Percentiles rank a stretch among this genome's conserved stretches.
Evolutionary conservation across 1,284 basidiomycete genomes (phyloP).

Genomic region (Trametes sp.): DNA sequence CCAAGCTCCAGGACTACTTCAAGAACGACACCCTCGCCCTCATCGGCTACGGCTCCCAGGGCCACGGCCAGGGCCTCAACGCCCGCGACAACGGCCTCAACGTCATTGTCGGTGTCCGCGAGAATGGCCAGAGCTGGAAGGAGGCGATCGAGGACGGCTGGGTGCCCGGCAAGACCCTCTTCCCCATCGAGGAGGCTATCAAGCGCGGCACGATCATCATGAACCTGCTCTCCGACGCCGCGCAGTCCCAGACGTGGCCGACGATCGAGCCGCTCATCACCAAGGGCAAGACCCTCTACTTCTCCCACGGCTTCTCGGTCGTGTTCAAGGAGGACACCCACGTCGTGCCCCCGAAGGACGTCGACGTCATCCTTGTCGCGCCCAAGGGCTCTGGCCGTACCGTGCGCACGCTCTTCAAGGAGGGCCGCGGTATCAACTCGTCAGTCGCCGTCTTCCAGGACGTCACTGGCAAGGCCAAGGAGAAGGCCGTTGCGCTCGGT

Average conservation of each 20-base stretch:
- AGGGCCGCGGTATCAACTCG: constrained; percentile 98
- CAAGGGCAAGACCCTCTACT: constrained; percentile 99
- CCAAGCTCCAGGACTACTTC: constrained; percentile 99
- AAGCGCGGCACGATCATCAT: constrained; percentile 97
- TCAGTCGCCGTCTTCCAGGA: constrained; percentile 91
- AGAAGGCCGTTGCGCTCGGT: constrained; percentile 95
- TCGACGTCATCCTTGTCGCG: constrained; percentile 99
- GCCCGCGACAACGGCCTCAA: constrained; percentile 99
- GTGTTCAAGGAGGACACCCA: constrained; percentile 98
- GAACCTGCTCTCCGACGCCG: constrained; percentile 99
- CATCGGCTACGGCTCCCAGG: constrained; percentile 99
- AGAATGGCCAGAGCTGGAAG: constrained; percentile 96
- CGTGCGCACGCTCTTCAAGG: constrained; percentile 99
- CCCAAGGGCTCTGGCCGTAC: constrained; percentile 99
- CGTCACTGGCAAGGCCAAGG: constrained; percentile 96
- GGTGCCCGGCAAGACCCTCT: constrained; percentile 98
- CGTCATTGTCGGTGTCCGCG: constrained; percentile 98
- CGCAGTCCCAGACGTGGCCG: constrained; percentile 96
- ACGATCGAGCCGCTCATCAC: constrained; percentile 91
- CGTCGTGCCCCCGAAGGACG: constrained; percentile 90
- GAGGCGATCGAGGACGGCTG: constrained; percentile 97
- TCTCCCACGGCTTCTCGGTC: constrained; percentile 99
- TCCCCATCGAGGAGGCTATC: constrained; percentile 98
- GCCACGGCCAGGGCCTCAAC: constrained; percentile 98
- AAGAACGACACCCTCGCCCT: constrained; percentile 99